These are phyloP conservation scores for Hypoxylon subgilvum DNA, from an alignment of 495 filamentous ascomycete genomes.

Conservation along the genomic window DNA sequence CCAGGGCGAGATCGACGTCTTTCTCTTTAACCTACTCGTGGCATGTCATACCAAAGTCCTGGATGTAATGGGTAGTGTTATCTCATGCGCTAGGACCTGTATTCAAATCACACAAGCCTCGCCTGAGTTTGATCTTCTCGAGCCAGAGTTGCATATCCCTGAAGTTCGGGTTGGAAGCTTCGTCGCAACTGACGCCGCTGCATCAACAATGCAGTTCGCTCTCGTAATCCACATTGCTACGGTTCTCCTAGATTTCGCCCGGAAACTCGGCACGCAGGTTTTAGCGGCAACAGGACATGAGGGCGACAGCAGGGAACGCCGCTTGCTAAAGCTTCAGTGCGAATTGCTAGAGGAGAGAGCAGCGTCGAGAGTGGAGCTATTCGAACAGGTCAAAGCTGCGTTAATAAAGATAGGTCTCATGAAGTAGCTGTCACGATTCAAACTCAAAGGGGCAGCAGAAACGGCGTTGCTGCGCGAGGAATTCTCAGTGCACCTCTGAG, in stretches of 20 bases:
- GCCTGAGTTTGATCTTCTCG: constrained; percentile 8
- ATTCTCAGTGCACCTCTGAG: too few relatives aligned
- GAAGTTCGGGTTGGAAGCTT: constrained; percentile 44
- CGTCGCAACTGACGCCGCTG: constrained; percentile 33
- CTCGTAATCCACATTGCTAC: constrained; percentile 37
- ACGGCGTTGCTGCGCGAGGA: too few relatives aligned
- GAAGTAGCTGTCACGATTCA: constrained; percentile 3
- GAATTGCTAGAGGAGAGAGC: constrained; percentile 35
- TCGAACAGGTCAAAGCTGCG: constrained; percentile 22
- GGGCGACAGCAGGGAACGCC: constrained; percentile 11
- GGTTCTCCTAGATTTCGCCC: constrained; percentile 28
- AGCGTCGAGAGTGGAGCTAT: constrained; percentile 10
- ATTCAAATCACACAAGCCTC: constrained; percentile 26
- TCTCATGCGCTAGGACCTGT: constrained; percentile 37
- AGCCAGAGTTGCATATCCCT: constrained; percentile 36
- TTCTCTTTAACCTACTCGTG: constrained; percentile 42
- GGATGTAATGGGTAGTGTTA: constrained; percentile 31
- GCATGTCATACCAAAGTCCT: constrained; percentile 44
- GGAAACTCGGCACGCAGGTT: constrained; percentile 20
- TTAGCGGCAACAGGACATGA: neutral
- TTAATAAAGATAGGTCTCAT: constrained; percentile 20
- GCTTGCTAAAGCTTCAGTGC: constrained; percentile 36
- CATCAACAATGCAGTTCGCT: constrained; percentile 43
- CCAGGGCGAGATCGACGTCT: constrained; percentile 34
- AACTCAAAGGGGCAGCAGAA: too few relatives aligned